Conservation (phyloP, 139 green algal genomes). For the Chlorella ohadii region DNA sequence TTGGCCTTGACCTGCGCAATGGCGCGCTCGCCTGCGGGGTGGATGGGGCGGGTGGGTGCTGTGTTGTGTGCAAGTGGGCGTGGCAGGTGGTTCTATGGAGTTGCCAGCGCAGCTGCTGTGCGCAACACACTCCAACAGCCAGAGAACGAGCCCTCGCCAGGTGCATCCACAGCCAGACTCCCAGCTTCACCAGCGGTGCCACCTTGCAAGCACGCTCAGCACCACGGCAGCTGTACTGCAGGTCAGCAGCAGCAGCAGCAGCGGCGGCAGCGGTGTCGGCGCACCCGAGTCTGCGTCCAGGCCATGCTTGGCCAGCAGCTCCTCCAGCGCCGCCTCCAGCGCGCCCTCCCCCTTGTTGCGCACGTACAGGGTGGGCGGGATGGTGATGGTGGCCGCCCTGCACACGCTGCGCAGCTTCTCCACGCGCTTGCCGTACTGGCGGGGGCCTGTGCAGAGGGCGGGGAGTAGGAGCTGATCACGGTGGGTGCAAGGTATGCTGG, state of each 20-base stretch:
- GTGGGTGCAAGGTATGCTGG: background rate
- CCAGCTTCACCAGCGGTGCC: background rate
- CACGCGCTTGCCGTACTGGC: slow-evolving; percentile 32
- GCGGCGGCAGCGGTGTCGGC: too few species aligned
- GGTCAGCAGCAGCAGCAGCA: background rate
- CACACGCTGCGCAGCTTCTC: slow-evolving; percentile 38
- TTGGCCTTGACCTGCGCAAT: slow-evolving; percentile 40
- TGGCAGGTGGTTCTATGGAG: background rate
- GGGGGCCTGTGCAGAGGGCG: background rate
- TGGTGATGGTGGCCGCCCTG: slow-evolving; percentile 42
- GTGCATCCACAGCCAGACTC: background rate
- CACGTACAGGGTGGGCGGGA: slow-evolving; percentile 44
- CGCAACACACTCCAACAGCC: too few species aligned
- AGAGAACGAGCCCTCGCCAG: too few species aligned
- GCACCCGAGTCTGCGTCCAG: slow-evolving; percentile 29
- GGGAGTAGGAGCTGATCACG: background rate
- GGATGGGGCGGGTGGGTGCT: background rate
- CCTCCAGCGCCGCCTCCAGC: slow-evolving; percentile 33
- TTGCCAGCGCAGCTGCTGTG: too few species aligned
- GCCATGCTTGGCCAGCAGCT: slow-evolving; percentile 45
- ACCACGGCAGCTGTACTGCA: background rate
- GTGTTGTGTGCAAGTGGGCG: background rate
- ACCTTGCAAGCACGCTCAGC: background rate
- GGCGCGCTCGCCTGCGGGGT: slow-evolving; percentile 22
- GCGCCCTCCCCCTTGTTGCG: slow-evolving; percentile 30